Evolutionary conservation across 305 asterid species (phyloP), one percentile per base, ranked within the genome.

Genomic region (Petunia hybrid): DNA sequence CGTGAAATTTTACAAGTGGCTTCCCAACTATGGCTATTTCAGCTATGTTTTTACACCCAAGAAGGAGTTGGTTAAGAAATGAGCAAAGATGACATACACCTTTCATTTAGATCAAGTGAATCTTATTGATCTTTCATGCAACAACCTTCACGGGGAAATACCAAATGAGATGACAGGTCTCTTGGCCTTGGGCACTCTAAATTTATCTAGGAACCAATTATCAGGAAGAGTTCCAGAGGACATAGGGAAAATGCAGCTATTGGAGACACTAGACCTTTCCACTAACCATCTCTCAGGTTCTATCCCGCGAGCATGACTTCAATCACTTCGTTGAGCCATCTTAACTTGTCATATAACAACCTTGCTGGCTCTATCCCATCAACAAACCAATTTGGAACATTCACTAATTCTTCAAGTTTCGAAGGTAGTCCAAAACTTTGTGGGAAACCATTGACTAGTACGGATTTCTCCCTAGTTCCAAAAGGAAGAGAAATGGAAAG

Each of bases 261-360:
- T 75, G 36, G 84, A 81, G 56, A 31, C 42, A 2, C 68, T 81
- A 12, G 81, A 81, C n/a, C 38, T 81, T 10, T 81, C 84, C 9
- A 0, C 2, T 14, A 81, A 81, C 59, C 31, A 63, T 45, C 16
- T 74, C 5, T 81, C 65, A 5, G 76, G 76, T 36, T 8, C 2
- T 0, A 62, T 62, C 39, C 77, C 81, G 14, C 74, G 8, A 35
- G 77, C n/a, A 36, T 81, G 69, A 22, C 31, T 22, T 22, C 31
- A 22, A 22, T 22, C 31, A 22, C 31, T 22, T 22, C 31, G 31
- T 22, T 22, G 31, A 22, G 31, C 31, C 31, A 22, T 22, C 31
- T 22, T 22, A 22, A 22, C 31, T 22, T 22, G 31, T 22, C 31
- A 22, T 22, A 22, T 22, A 22, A 22, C 31, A 22, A 22, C 31